Evolutionary conservation across 2,329 filamentous ascomycete genomes (phyloP), one percentile per base, ranked within the genome.

Genomic region (Beauveria brongniartii): DNA sequence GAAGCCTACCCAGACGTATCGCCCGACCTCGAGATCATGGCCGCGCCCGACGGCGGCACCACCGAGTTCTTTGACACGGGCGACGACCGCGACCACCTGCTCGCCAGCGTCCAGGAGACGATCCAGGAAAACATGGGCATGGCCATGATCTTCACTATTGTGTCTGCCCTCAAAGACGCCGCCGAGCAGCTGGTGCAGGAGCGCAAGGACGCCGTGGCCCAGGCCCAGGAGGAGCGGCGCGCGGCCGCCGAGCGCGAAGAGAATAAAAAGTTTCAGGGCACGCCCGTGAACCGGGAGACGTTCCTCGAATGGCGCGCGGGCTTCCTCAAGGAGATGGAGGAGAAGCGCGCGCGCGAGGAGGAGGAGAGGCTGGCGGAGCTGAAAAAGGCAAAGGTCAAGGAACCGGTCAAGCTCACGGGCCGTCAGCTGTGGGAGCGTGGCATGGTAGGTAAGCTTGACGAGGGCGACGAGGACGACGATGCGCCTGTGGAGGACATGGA

Each of bases 191-290:
- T 99, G 62, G 86, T 97, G 66, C 75, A 81, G 18, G 86, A 91
- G 64, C 86, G 94, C 51, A 84, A 86, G 69, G 84, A 85, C 62
- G 88, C 80, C 9, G 82, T 80, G 16, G 50, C 50, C 20, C 41
- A 16, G 10, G 51, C 50, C 10, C 83, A 82, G 1, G 94, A 99
- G 76, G 57, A 44, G 40, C 75, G 68, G 16, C 61, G 77, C 16
- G 72, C 80, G 7, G 84, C 79, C 12, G 84, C 82, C 1, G 94
- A 99, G 76, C 86, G 89, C 64, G 92, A 94, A 73, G 94, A 99
- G 79, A 99, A 99, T 73, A 86, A 88, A 69, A 97, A 97, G 75
- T 99, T 99, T 74, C 90, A 96, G 72, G 94, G 94, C 62, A 91
- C 91, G 41, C 81, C 86, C 37, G 94, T 99, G 22, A 97, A 87